Evolutionary conservation across 2,329 filamentous ascomycete species (phyloP).

Genomic region (Exophiala calicioides): DNA sequence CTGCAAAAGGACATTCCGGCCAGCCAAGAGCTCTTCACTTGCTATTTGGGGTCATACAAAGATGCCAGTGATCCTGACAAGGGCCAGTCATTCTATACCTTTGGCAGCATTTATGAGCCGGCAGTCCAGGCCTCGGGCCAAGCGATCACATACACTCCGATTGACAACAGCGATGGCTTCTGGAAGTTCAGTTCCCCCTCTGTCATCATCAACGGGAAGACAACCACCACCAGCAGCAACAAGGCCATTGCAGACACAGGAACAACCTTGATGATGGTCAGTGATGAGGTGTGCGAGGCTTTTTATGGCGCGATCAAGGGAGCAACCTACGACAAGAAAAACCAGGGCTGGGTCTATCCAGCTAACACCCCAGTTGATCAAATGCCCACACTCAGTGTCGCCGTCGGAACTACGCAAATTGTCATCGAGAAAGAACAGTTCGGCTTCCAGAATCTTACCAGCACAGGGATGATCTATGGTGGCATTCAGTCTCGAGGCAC

Average conservation of each 20-base stretch:
- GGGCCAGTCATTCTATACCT: conserved; percentile 67
- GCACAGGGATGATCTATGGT: conserved; percentile 61
- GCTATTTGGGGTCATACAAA: conserved; percentile 60
- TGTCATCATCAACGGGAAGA: conserved; percentile 59
- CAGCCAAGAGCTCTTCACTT: conserved; percentile 62
- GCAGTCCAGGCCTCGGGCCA: conserved; percentile 56
- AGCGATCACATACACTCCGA: conserved; percentile 60
- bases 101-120: conserved; percentile 69
- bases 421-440: conserved; percentile 64
- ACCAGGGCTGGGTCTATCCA: conserved; percentile 68
- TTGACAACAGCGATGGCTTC: conserved; percentile 67
- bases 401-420: conserved; percentile 63
- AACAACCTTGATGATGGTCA: conserved; percentile 66
- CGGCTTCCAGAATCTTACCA: conserved; percentile 50
- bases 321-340: conserved; percentile 54
- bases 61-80: conserved; percentile 48
- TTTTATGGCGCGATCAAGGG: conserved; percentile 67
- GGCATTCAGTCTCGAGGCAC: conserved; percentile 64
- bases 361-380: conserved; percentile 51
- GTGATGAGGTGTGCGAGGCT: conserved; percentile 60
- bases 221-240: conserved; percentile 55
- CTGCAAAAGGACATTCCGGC: conserved; percentile 56
- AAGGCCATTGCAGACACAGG: conserved; percentile 72
- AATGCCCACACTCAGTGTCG: conserved; percentile 63
- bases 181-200: conserved; percentile 65